Evolutionary conservation across 2,329 filamentous ascomycete genomes (phyloP).

Genomic region (Fusarium begoniae): DNA sequence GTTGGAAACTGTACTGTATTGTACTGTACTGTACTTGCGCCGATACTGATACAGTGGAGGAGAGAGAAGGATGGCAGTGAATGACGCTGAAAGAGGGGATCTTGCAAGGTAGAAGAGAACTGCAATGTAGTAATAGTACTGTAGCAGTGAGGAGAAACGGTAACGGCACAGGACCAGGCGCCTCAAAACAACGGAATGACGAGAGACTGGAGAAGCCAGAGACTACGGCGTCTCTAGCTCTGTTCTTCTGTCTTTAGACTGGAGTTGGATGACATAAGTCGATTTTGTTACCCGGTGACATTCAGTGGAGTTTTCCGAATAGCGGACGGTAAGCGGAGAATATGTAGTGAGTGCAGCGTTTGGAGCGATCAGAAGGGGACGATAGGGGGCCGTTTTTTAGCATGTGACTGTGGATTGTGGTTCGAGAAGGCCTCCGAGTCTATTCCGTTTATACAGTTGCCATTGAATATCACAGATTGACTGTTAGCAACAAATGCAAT

Average conservation of each 20-base stretch:
- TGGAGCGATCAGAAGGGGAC: neutral
- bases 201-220: constrained; percentile 35
- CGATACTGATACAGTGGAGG: constrained; percentile 1
- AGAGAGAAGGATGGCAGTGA: constrained; percentile 8
- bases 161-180: constrained; percentile 7
- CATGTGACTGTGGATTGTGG: constrained; percentile 36
- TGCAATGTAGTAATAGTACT: constrained; percentile 4
- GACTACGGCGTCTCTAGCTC: constrained; percentile 14
- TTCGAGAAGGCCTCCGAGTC: neutral
- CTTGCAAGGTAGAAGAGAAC: constrained; percentile 1
- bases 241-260: constrained; percentile 2
- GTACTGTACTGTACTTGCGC: constrained; percentile 12
- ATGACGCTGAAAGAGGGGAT: neutral
- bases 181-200: constrained; percentile 33
- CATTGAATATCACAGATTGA: neutral
- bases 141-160: constrained; percentile 6
- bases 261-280: constrained; percentile 41
- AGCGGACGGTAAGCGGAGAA: constrained; percentile 19
- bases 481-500: neutral
- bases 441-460: neutral
- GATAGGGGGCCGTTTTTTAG: constrained; percentile 15
- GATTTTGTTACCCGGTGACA: constrained; percentile 18
- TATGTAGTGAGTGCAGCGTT: neutral
- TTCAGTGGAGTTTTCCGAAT: constrained; percentile 36
- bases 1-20: neutral